Evolutionary conservation across 805 yeast species (phyloP).

Genomic region (Metschnikowia gruessii): DNA sequence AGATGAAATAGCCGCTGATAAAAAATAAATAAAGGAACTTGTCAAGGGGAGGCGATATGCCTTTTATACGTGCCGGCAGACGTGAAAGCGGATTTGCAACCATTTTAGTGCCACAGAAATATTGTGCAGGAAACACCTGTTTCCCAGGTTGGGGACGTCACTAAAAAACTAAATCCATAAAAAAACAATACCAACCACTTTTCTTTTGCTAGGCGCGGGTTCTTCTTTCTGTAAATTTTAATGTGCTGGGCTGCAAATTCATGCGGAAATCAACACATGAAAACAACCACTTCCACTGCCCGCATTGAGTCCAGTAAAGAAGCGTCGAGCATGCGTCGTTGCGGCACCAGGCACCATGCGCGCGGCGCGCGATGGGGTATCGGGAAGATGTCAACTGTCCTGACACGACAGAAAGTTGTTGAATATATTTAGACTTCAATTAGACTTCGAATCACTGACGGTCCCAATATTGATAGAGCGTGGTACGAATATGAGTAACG

Average conservation of each 20-base stretch:
- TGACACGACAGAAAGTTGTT: no score
- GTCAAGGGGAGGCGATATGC: not conserved
- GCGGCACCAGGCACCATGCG: not conserved
- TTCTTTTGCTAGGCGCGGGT: not conserved
- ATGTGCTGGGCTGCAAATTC: no score
- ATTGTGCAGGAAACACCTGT: conserved; percentile 1
- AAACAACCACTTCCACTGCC: not conserved
- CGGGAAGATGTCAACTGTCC: no score
- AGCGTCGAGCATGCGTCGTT: not conserved
- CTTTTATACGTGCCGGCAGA: not conserved
- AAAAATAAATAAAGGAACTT: no score
- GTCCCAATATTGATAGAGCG: no score
- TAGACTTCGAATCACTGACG: no score
- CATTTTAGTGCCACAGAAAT: conserved; percentile 6
- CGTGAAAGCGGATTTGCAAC: conserved; percentile 5
- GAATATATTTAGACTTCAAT: no score
- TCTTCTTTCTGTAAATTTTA: no score
- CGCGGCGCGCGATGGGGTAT: not conserved
- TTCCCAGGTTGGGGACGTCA: not conserved
- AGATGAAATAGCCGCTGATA: no score
- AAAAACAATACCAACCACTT: not conserved
- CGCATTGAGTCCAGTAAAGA: not conserved
- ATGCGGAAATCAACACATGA: not conserved
- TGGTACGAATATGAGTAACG: not conserved
- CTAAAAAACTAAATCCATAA: not conserved